phyloP scores from a whole-genome alignment of 805 yeast species.

The Yarrowia sp. region DNA sequence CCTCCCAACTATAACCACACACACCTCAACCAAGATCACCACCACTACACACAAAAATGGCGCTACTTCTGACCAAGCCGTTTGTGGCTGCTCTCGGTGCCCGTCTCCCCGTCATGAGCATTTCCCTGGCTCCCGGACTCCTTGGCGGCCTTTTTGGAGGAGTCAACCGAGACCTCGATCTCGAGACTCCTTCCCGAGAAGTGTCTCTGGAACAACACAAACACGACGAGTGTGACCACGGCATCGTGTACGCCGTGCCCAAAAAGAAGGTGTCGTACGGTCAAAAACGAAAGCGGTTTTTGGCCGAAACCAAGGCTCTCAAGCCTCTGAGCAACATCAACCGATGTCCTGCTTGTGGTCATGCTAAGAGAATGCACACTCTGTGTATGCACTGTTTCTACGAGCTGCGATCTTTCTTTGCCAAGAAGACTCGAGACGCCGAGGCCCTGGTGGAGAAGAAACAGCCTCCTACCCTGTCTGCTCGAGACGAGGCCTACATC shows the following conservation, averaged over 20 bases:
- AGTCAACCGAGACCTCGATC: background rate
- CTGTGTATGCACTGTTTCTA: constrained; percentile 90
- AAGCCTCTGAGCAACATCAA: constrained; percentile 71
- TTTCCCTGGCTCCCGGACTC: constrained; percentile 11
- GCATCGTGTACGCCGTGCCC: constrained; percentile 85
- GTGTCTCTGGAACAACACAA: constrained; percentile 6
- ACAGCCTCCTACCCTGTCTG: constrained; percentile 27
- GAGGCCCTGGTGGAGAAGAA: constrained; percentile 29
- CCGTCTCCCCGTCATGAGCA: constrained; percentile 12
- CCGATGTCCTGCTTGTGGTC: constrained; percentile 95
- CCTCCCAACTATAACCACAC: background rate
- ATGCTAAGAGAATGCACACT: constrained; percentile 82
- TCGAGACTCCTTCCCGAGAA: constrained; percentile 1
- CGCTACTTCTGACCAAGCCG: constrained; percentile 19
- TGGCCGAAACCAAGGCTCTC: constrained; percentile 77
- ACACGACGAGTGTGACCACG: constrained; percentile 41
- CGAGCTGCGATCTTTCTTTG: constrained; percentile 76
- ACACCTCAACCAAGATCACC: background rate
- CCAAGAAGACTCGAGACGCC: constrained; percentile 30
- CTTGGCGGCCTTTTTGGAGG: constrained; percentile 13
- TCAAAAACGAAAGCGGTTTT: constrained; percentile 77
- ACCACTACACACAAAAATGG: background rate
- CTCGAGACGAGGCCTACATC: constrained; percentile 31
- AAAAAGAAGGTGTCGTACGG: constrained; percentile 88
- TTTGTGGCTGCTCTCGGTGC: constrained; percentile 19